These are phyloP conservation scores for Amaranthus hypochondriacus DNA, from an alignment of 148 eudicot species.

Conservation along the genomic window DNA sequence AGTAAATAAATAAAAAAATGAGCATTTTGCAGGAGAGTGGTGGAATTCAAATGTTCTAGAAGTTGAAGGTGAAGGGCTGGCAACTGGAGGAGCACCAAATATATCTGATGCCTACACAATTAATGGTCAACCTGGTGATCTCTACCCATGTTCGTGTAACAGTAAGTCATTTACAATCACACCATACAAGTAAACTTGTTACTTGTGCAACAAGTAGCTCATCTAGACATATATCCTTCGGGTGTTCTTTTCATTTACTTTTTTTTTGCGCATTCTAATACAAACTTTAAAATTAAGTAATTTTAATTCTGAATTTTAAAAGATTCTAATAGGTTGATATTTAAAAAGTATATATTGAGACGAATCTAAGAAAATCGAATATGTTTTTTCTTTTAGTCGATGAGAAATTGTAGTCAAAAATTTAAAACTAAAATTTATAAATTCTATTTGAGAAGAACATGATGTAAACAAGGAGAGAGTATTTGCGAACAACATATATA, in stretches of 20 bases:
- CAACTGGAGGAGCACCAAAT: conserved; percentile 45
- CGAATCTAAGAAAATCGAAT: too few relatives aligned
- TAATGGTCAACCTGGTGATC: conserved; percentile 62
- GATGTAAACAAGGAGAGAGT: too few relatives aligned
- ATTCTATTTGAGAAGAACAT: too few relatives aligned
- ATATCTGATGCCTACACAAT: conserved; percentile 55
- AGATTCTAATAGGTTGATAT: too few relatives aligned
- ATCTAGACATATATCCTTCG: too few relatives aligned
- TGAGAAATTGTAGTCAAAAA: too few relatives aligned
- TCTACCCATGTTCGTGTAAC: conserved; percentile 49
- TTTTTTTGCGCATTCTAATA: not conserved
- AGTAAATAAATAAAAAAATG: too few relatives aligned
- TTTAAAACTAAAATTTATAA: too few relatives aligned
- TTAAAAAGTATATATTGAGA: too few relatives aligned
- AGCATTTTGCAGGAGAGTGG: conserved; percentile 57
- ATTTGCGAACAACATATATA: too few relatives aligned
- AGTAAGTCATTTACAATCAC: conserved; percentile 30
- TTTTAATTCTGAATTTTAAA: not conserved
- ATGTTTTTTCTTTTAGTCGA: not conserved
- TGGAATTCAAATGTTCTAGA: conserved; percentile 61
- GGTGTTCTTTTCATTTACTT: not conserved
- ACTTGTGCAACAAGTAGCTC: too few relatives aligned
- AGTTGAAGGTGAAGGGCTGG: conserved; percentile 31
- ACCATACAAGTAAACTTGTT: not conserved
- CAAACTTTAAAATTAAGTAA: not conserved